These are phyloP conservation scores for Phytophthora citrophthora DNA, from an alignment of 352 stramenopile species.

Conservation along the genomic window DNA sequence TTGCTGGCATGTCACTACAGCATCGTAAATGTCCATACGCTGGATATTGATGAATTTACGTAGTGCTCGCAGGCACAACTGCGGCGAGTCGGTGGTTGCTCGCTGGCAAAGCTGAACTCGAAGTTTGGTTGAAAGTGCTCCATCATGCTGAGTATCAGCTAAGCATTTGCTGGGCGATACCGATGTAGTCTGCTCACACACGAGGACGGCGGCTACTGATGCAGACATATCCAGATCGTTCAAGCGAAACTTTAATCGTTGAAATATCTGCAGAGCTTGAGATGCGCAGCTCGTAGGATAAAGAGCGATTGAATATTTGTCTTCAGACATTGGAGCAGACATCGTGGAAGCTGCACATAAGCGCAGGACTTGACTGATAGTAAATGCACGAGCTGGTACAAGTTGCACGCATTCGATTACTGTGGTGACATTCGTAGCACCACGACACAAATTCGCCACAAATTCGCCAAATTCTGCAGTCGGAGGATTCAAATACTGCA, in stretches of 20 bases:
- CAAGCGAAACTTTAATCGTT: constrained; percentile 7
- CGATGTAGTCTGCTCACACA: constrained; percentile 42
- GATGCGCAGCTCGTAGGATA: constrained; percentile 31
- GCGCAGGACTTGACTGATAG: constrained; percentile 21
- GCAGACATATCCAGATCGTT: constrained; percentile 16
- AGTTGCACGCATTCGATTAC: constrained; percentile 39
- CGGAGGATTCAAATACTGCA: constrained; percentile 17
- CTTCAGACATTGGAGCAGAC: not conserved
- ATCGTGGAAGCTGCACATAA: constrained; percentile 38
- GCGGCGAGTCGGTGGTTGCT: constrained; percentile 27
- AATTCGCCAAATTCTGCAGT: constrained; percentile 12
- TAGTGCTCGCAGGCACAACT: constrained; percentile 33
- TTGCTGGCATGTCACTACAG: constrained; percentile 31
- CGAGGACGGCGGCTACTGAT: constrained; percentile 26
- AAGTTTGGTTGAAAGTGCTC: constrained; percentile 23
- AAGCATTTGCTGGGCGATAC: constrained; percentile 46
- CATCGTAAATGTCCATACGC: constrained; percentile 27
- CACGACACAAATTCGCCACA: constrained; percentile 38
- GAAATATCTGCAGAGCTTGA: constrained; percentile 23
- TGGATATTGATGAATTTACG: constrained; percentile 37
- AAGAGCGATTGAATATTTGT: not conserved
- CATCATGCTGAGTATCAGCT: constrained; percentile 31
- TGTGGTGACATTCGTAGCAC: constrained; percentile 23
- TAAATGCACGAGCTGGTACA: constrained; percentile 29
- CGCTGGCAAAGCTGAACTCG: constrained; percentile 35